A percentile compares a stretch with the other conserved stretches of the same genome.
phyloP scores from a whole-genome alignment of 1,139 yeast species.

The Yamadazyma oceani region DNA sequence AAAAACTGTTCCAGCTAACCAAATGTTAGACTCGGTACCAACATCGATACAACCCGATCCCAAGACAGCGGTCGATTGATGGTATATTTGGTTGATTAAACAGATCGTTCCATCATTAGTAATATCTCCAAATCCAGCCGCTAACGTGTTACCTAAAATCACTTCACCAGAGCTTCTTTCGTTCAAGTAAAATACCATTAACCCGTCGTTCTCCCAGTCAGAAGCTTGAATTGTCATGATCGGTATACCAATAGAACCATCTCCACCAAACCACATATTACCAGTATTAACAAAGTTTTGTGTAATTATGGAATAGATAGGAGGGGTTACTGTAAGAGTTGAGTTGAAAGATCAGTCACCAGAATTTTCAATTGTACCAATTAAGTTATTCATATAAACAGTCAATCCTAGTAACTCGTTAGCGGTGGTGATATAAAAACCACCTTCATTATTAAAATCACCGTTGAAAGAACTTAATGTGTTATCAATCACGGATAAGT shows the following conservation, averaged over 20 bases:
- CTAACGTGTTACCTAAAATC: constrained; percentile 19
- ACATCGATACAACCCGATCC: constrained; percentile 30
- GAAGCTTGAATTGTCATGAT: constrained; percentile 19
- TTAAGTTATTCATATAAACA: constrained; percentile 1
- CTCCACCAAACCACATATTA: constrained; percentile 24
- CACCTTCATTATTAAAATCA: constrained; percentile 18
- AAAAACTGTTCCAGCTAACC: constrained; percentile 17
- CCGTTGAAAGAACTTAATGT: constrained; percentile 23
- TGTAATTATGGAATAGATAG: constrained; percentile 10
- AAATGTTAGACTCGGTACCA: constrained; percentile 20
- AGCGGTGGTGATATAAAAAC: constrained; percentile 20
- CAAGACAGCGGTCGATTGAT: constrained; percentile 21
- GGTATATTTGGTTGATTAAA: constrained; percentile 20
- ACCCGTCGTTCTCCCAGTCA: constrained; percentile 25
- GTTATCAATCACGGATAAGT: constrained; percentile 30
- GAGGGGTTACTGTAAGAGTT: constrained; percentile 13
- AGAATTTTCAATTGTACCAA: constrained; percentile 13
- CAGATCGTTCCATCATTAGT: constrained; percentile 29
- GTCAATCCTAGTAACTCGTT: constrained; percentile 1
- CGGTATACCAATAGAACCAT: constrained; percentile 19
- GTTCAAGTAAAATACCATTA: constrained; percentile 21
- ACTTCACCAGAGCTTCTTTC: constrained; percentile 17
- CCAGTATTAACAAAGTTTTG: constrained; percentile 25
- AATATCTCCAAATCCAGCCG: constrained; percentile 14
- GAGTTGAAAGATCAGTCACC: constrained; percentile 24